Evolutionary conservation across 345 rosid genomes (phyloP).

Genomic region (Salix viminalis): DNA sequence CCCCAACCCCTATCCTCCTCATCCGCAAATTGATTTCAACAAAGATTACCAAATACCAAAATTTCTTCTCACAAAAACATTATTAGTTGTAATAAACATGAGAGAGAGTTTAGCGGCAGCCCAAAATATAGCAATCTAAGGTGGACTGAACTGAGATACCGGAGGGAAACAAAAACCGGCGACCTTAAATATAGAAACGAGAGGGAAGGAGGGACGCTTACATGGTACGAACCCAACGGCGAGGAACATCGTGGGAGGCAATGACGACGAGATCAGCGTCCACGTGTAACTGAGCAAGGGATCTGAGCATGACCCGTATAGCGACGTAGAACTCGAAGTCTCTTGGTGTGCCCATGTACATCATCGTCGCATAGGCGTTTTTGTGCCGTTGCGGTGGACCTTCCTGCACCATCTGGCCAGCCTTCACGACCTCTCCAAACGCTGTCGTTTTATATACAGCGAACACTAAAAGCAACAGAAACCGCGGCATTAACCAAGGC

Average conservation of each 20-base stretch:
- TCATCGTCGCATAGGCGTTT: conserved; percentile 96
- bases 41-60: neutral
- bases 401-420: neutral
- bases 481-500: neutral
- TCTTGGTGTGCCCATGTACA: conserved; percentile 98
- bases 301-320: conserved; percentile 84
- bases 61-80: neutral
- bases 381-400: conserved; percentile 32
- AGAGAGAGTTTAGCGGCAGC: neutral
- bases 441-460: conserved; percentile 9
- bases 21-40: neutral
- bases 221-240: conserved; percentile 68
- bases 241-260: conserved; percentile 92
- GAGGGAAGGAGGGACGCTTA: conserved; percentile 32
- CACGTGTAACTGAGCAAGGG: conserved; percentile 53
- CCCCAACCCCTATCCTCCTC: neutral
- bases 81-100: neutral
- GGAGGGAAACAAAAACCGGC: neutral
- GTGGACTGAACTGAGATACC: neutral
- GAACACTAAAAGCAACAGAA: conserved; percentile 2
- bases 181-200: neutral
- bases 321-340: conserved; percentile 97
- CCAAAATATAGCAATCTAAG: neutral
- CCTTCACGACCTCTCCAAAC: conserved; percentile 13
- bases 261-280: conserved; percentile 94